phyloP scores from a whole-genome alignment of 352 stramenopile genomes.

The Blastocystis hominis region DNA sequence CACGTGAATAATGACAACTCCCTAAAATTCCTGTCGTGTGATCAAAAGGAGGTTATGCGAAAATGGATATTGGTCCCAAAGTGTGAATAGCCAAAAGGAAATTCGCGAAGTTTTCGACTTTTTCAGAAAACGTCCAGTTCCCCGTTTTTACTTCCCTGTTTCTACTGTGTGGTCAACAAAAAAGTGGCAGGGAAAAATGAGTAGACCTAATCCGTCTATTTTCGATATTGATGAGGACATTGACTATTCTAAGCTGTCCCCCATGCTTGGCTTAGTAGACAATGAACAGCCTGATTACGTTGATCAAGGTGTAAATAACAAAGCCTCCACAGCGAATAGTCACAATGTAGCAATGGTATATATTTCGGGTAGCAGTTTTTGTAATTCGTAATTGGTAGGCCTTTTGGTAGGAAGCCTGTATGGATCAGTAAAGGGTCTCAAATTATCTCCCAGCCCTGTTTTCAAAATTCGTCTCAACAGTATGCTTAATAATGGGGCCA shows the following conservation, averaged over 20 bases:
- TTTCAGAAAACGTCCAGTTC: background rate
- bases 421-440: conserved; percentile 14
- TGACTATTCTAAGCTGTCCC: conserved; percentile 53
- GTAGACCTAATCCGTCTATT: conserved; percentile 17
- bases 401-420: background rate
- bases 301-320: background rate
- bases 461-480: conserved; percentile 54
- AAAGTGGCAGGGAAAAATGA: background rate
- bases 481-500: conserved; percentile 52
- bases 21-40: no score
- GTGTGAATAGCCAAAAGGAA: no score
- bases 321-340: background rate
- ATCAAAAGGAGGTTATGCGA: no score
- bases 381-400: background rate
- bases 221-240: background rate
- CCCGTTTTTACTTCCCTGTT: conserved; percentile 40
- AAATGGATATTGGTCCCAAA: no score
- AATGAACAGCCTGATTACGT: conserved; percentile 36
- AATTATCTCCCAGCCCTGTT: conserved; percentile 3
- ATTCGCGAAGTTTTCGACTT: no score
- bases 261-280: conserved; percentile 49
- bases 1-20: background rate
- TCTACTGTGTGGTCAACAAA: background rate
- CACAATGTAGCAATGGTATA: conserved; percentile 5
- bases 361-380: conserved; percentile 18